Base-by-base conservation (phyloP, 2,329 filamentous ascomycete genomes). In the Nannizziopsis arthrosporioides region DNA sequence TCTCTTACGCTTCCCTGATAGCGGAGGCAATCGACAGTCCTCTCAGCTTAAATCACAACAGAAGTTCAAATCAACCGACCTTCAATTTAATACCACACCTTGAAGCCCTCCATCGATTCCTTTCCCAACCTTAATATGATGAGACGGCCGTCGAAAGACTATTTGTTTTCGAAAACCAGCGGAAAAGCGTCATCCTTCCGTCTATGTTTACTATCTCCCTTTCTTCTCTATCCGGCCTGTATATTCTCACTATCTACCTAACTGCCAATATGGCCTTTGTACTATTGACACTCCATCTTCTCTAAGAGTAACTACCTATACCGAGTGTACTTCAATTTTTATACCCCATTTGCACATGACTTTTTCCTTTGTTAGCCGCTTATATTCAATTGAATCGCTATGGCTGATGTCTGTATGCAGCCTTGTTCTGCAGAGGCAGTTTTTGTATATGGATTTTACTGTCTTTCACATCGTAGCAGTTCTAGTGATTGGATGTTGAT, bases 301-400 rank as follows among this genome's bases (percentile, higher is more conserved):
- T 27, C 9, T 30, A 9, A 19, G 30, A 36, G 17, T 6, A 30
- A 35, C 7, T 19, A 18, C 5, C 43, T 18, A 2, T 34, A 14
- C 15, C 35, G 12, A 12, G 12, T 37, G 31, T 36, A 22, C 22
- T 15, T 32, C 18, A 32, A 31, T 37, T 22, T 47, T 34, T 47
- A 47, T 47, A 47, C 44, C 44, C 44, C 44, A 18, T 47, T 47
- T 27, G 44, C 44, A 18, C 31, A 27, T 14, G 36, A 8, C 11
- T 37, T 14, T 37, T 38, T 40, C 37, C 30, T 45, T 36, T 37
- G 3, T 35, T 12, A 10, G 27, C n/a, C 35, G 35, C 6, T 17
- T 44, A 17, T 14, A 22, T 22, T 12, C 17, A 27, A 27, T 27
- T 27, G 22, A 27, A 7, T 7, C 22, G 22, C 22, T 7, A 27